These are phyloP conservation scores for Omphalotus guepiniiformis DNA, from an alignment of 768 basidiomycete species.

Conservation along the genomic window DNA sequence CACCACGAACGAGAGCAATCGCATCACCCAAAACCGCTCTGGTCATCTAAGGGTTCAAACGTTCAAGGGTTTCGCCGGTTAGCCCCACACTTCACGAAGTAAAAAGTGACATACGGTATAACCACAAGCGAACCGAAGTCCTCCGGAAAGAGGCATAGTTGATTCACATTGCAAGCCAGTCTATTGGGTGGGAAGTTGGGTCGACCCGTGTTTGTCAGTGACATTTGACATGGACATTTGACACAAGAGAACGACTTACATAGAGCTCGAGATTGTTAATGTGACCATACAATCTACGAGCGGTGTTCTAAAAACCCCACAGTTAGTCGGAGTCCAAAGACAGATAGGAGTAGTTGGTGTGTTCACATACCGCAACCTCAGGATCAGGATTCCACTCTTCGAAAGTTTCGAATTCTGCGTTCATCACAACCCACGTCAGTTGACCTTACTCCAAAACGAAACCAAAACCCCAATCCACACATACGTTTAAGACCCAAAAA, in stretches of 20 bases:
- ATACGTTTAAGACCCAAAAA: slow-evolving; percentile 69
- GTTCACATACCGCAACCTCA: slow-evolving; percentile 45
- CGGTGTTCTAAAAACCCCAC: slow-evolving; percentile 45
- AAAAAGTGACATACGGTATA: slow-evolving; percentile 41
- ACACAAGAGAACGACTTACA: slow-evolving; percentile 40
- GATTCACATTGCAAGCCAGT: slow-evolving; percentile 71
- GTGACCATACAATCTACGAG: slow-evolving; percentile 60
- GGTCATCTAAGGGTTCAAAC: slow-evolving; percentile 42
- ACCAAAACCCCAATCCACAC: slow-evolving; percentile 18
- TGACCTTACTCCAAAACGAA: neutral
- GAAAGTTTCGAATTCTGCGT: slow-evolving; percentile 58
- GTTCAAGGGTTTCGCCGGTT: neutral
- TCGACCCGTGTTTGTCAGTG: neutral
- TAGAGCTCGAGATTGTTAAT: slow-evolving; percentile 81
- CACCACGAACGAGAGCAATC: slow-evolving; percentile 70
- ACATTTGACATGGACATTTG: neutral
- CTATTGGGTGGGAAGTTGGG: slow-evolving; percentile 1
- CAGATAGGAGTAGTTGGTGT: neutral
- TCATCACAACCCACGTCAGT: slow-evolving; percentile 13
- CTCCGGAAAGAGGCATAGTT: slow-evolving; percentile 56
- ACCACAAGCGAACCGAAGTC: slow-evolving; percentile 76
- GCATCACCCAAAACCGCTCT: slow-evolving; percentile 82
- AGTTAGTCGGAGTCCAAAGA: neutral
- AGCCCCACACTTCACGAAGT: neutral
- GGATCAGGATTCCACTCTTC: slow-evolving; percentile 69